Evolutionary conservation across 805 yeast species (phyloP).

Genomic region (Candida piceae): DNA sequence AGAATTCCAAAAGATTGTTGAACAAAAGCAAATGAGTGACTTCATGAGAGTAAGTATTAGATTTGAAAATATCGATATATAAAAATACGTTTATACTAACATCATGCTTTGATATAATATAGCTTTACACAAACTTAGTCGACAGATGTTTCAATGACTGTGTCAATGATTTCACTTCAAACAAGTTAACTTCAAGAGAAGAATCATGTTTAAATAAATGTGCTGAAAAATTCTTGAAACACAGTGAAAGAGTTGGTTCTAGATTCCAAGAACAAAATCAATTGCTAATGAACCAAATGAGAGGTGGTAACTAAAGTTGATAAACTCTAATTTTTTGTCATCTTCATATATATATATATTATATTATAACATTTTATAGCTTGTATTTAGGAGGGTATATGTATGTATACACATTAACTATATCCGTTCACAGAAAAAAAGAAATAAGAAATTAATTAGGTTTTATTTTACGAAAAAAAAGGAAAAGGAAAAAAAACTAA

Average conservation of each 20-base stretch:
- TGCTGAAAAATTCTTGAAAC: conserved; percentile 96
- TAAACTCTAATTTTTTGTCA: too few relatives aligned
- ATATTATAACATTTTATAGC: too few relatives aligned
- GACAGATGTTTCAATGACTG: conserved; percentile 97
- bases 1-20: conserved; percentile 91
- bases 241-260: conserved; percentile 96
- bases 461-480: too few relatives aligned
- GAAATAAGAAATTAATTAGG: too few relatives aligned
- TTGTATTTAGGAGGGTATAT: conserved; percentile 10
- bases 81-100: conserved; percentile 1
- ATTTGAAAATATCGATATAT: too few relatives aligned
- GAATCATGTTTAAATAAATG: conserved; percentile 83
- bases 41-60: conserved; percentile 73
- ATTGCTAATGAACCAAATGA: conserved; percentile 66
- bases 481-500: too few relatives aligned
- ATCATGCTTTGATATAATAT: neutral
- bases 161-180: conserved; percentile 96
- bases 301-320: conserved; percentile 26
- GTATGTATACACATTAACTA: neutral
- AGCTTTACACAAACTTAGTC: conserved; percentile 84
- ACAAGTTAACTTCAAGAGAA: conserved; percentile 80
- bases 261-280: conserved; percentile 97
- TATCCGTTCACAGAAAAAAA: too few relatives aligned
- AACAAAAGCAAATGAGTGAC: conserved; percentile 97
- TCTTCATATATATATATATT: too few relatives aligned